Conservation (phyloP, 2,329 filamentous ascomycete species). For the Bipolaris sorokiniana region DNA sequence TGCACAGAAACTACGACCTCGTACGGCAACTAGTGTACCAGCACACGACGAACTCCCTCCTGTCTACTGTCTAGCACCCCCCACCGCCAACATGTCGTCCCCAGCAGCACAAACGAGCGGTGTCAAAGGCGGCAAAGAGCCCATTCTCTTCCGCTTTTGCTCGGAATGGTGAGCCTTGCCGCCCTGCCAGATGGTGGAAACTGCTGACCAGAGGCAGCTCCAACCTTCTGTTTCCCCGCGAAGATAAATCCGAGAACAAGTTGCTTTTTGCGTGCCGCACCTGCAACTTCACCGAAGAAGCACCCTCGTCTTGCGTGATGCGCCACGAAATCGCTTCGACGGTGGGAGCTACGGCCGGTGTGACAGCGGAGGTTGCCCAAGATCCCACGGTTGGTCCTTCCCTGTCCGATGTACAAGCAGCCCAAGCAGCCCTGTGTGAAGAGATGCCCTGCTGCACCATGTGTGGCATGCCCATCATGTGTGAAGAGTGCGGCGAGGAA, state of each 20-base stretch:
- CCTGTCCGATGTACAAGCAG: constrained; percentile 39
- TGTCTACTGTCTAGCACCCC: not conserved
- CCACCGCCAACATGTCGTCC: constrained; percentile 41
- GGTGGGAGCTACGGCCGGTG: constrained; percentile 92
- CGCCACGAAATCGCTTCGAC: constrained; percentile 91
- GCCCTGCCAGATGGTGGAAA: not conserved
- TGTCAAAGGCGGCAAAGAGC: constrained; percentile 61
- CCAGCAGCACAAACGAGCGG: constrained; percentile 36
- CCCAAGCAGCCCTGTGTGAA: constrained; percentile 34
- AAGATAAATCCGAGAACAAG: constrained; percentile 81
- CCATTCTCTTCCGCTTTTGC: constrained; percentile 97
- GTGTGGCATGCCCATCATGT: constrained; percentile 64
- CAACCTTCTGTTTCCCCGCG: constrained; percentile 97
- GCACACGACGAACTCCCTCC: not conserved
- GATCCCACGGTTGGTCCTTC: constrained; percentile 93
- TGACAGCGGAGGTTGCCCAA: constrained; percentile 94
- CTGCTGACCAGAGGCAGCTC: constrained; percentile 61
- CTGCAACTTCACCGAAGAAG: constrained; percentile 88
- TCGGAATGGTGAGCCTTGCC: constrained; percentile 75
- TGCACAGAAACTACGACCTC: not conserved
- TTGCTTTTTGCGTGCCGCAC: constrained; percentile 96
- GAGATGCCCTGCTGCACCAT: constrained; percentile 60
- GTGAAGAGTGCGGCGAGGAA: constrained; percentile 58
- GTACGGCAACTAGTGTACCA: not conserved
- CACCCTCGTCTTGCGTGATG: constrained; percentile 89